phyloP scores from a whole-genome alignment of 2,329 filamentous ascomycete genomes.

The Mollisiaceae sp. region DNA sequence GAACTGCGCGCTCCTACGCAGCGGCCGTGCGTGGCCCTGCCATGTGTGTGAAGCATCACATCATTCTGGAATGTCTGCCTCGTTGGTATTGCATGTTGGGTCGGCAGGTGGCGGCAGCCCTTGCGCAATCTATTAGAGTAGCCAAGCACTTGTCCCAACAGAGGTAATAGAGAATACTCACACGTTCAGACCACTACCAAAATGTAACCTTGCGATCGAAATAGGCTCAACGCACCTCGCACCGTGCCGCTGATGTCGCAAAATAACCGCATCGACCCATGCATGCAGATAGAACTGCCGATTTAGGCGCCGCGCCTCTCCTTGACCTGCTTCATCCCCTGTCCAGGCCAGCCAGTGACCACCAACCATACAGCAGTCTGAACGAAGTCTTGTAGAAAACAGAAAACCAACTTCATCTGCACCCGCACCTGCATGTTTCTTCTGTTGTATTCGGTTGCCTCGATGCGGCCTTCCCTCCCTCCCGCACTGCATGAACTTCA shows the following conservation, averaged over 20 bases:
- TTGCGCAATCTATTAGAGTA: neutral
- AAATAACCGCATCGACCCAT: constrained; percentile 5
- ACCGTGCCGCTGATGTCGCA: constrained; percentile 2
- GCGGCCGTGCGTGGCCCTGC: neutral
- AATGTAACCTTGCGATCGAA: neutral
- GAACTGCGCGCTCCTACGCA: neutral
- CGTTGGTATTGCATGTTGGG: neutral
- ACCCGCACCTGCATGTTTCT: neutral
- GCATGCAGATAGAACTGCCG: constrained; percentile 3
- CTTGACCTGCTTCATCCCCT: neutral
- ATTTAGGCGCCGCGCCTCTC: constrained; percentile 13
- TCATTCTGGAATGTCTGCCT: neutral
- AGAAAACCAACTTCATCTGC: neutral
- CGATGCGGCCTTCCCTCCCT: neutral
- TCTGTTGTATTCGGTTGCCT: neutral
- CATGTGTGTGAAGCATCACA: neutral
- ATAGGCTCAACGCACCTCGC: constrained; percentile 10
- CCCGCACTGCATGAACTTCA: neutral
- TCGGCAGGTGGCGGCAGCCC: neutral
- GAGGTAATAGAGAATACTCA: neutral
- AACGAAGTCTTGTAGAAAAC: neutral
- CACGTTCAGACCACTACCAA: neutral
- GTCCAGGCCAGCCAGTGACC: neutral
- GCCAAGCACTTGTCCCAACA: neutral
- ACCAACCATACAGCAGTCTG: neutral